A percentile compares a stretch with the other conserved stretches of the same genome.
phyloP scores from a whole-genome alignment of 148 eudicot genomes.

The Fallopia convolvulus region DNA sequence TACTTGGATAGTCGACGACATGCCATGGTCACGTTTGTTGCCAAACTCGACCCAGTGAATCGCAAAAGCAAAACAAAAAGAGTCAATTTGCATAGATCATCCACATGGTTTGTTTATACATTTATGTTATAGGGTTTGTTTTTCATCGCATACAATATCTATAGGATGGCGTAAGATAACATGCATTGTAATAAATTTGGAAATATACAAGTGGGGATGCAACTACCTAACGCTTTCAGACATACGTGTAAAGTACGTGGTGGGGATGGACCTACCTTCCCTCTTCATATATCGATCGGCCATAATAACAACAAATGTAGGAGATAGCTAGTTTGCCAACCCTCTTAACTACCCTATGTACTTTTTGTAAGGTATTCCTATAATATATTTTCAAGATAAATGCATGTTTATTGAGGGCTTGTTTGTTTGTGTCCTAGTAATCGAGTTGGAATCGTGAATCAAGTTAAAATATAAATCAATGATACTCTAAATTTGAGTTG shows the following conservation, averaged over 20 bases:
- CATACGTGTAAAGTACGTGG: neutral
- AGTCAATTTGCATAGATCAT: neutral
- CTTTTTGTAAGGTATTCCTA: no score
- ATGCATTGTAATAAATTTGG: neutral
- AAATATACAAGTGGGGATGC: neutral
- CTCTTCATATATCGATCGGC: neutral
- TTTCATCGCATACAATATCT: neutral
- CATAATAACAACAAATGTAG: neutral
- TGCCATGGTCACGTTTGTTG: neutral
- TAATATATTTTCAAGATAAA: no score
- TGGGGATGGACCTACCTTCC: neutral
- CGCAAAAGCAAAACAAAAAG: neutral
- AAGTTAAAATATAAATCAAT: no score
- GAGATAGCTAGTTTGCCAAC: no score
- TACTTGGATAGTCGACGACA: neutral
- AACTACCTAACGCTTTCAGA: neutral
- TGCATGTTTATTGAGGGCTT: no score
- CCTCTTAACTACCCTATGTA: no score
- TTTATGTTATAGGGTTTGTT: neutral
- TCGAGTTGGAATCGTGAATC: no score
- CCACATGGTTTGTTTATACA: constrained; percentile 2
- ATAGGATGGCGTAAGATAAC: neutral
- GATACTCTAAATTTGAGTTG: no score
- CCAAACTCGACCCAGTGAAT: neutral
- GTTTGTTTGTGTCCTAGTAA: no score